Evolutionary conservation across 2,329 filamentous ascomycete species (phyloP), one percentile per base, ranked within the genome.

Genomic region (Alternaria triticina): DNA sequence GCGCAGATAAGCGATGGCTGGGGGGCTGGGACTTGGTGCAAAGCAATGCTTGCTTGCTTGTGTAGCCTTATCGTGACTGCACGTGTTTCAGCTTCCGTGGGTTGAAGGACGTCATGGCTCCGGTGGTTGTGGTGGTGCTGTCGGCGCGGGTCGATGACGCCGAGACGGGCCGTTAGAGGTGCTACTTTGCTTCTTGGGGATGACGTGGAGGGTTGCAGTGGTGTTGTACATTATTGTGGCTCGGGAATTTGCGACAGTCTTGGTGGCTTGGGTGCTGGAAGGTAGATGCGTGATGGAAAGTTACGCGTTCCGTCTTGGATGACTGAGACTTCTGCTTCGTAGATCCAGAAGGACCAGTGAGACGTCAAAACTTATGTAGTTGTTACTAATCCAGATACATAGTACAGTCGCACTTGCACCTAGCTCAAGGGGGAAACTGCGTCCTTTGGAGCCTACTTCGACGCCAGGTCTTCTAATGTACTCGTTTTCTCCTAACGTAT

Each of bases 141-240:
- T 44, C 27, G 59, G 54, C 46, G 58, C 58, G 58, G 51, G 44
- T 60, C 30, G 13, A 57, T 56, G 12, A 47, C 30, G 43, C 59
- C 59, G 54, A 62, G 43, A 59, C 55, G 59, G 59, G 40, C 59
- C 59, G 59, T 62, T 62, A 49, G 30, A 33, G 8, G 12, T 22
- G 17, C 23, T 47, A 44, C 40, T 58, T 46, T 30, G 36, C 40
- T 50, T 36, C 22, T 56, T 30, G 28, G 47, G 47, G 27, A 28
- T 47, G 55, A 59, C 40, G 49, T 57, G 47, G 43, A 62, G 47
- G 17, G 20, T 40, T 46, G 43, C 59, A 54, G n/a, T 36, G n/a
- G 28, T 54, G 47, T 59, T 45, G 47, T 47, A 15, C 44, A 33
- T 43, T 40, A 12, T 56, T 56, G 40, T 44, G 40, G 43, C 40